phyloP scores from a whole-genome alignment of 352 stramenopile species.

The Phytophthora palmivora region DNA sequence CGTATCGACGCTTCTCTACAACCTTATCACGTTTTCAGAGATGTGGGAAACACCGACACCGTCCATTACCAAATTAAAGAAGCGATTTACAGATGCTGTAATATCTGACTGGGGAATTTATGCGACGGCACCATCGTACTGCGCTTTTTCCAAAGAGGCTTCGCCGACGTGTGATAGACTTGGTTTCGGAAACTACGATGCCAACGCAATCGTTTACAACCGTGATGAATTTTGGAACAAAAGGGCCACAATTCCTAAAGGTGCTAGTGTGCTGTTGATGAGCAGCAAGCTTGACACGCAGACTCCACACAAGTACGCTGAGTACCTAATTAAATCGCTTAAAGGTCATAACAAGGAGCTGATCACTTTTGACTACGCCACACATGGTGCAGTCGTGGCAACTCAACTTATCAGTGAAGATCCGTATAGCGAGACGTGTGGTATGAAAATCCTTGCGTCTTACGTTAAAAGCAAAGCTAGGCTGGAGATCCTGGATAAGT shows the following conservation, averaged over 20 bases:
- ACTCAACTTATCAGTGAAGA: constrained; percentile 18
- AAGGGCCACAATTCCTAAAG: constrained; percentile 35
- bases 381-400: constrained; percentile 18
- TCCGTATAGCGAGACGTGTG: constrained; percentile 27
- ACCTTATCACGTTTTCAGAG: constrained; percentile 50
- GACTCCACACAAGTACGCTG: constrained; percentile 44
- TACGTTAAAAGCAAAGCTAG: constrained; percentile 41
- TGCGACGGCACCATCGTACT: constrained; percentile 37
- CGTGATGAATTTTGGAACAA: constrained; percentile 13
- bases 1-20: constrained; percentile 36
- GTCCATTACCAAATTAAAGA: background rate
- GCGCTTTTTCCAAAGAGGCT: constrained; percentile 45
- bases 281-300: constrained; percentile 38
- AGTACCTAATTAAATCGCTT: constrained; percentile 32
- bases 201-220: constrained; percentile 35
- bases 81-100: constrained; percentile 17
- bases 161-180: constrained; percentile 30
- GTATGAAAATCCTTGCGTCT: constrained; percentile 42
- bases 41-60: constrained; percentile 44
- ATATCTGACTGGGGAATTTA: constrained; percentile 20
- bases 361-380: constrained; percentile 44
- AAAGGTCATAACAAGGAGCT: constrained; percentile 41
- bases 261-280: constrained; percentile 45
- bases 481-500: constrained; percentile 38
- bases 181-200: constrained; percentile 16